A percentile compares a stretch with the other conserved stretches of the same genome.
Conservation (phyloP, 2,329 filamentous ascomycete species). For the Zopfia rhizophila region DNA sequence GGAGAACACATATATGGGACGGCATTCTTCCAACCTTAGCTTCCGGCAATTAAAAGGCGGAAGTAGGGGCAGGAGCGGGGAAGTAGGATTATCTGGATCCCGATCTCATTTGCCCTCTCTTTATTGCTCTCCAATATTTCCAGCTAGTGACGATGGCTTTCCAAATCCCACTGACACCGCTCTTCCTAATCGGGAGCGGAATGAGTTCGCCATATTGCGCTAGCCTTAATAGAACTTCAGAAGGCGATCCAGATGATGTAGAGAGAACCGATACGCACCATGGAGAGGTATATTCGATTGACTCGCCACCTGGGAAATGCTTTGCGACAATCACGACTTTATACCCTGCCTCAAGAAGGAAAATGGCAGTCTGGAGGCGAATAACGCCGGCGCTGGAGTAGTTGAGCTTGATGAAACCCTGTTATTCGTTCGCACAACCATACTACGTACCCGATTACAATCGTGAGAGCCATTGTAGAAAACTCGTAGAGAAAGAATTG, state of each 20-base stretch:
- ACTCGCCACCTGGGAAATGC: slow-evolving; percentile 54
- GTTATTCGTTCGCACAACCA: too few species aligned
- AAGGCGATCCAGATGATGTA: background rate
- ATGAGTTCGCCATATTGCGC: slow-evolving; percentile 60
- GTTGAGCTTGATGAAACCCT: background rate
- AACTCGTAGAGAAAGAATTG: too few species aligned
- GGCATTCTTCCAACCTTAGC: background rate
- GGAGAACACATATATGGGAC: slow-evolving; percentile 14
- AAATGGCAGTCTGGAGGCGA: slow-evolving; percentile 58
- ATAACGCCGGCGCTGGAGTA: slow-evolving; percentile 59
- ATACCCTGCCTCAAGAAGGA: slow-evolving; percentile 54
- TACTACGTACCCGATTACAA: too few species aligned
- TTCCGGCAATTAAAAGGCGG: background rate
- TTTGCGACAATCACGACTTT: slow-evolving; percentile 56
- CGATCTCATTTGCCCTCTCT: slow-evolving; percentile 32
- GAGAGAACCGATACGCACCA: slow-evolving; percentile 42
- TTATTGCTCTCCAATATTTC: slow-evolving; percentile 37
- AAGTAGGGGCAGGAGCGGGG: background rate
- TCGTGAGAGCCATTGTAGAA: too few species aligned
- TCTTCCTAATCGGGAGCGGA: slow-evolving; percentile 44
- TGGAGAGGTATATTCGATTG: slow-evolving; percentile 56
- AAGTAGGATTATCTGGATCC: slow-evolving; percentile 25
- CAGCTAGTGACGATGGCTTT: slow-evolving; percentile 57
- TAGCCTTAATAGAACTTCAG: too few species aligned
- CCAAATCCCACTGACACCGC: slow-evolving; percentile 52